Conservation (phyloP, 1,139 yeast species). For the Candida sanyaensis region DNA sequence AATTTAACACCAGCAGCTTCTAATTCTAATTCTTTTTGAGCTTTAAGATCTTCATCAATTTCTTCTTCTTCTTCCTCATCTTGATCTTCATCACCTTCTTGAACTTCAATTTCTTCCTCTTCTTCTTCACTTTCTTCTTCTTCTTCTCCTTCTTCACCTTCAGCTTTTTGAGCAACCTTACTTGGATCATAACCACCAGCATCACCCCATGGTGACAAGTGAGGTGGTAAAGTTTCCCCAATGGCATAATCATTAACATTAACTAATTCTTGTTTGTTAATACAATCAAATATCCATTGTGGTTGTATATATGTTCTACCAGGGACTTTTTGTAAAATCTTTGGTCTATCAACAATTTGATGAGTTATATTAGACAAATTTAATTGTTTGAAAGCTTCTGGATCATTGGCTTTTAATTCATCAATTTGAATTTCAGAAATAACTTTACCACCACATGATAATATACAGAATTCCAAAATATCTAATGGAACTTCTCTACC, state of each 20-base stretch:
- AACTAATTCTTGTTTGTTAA: slow-evolving; percentile 74
- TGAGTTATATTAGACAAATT: slow-evolving; percentile 79
- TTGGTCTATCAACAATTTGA: slow-evolving; percentile 93
- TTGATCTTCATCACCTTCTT: slow-evolving; percentile 48
- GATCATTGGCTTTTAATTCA: slow-evolving; percentile 54
- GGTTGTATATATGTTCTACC: slow-evolving; percentile 97
- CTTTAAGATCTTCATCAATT: slow-evolving; percentile 57
- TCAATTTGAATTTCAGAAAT: slow-evolving; percentile 88
- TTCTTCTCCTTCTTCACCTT: slow-evolving; percentile 36
- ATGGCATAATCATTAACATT: slow-evolving; percentile 85
- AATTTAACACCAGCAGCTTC: slow-evolving; percentile 87
- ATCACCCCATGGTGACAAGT: slow-evolving; percentile 99
- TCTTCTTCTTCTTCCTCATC: slow-evolving; percentile 50
- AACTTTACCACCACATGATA: slow-evolving; percentile 85
- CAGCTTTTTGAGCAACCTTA: slow-evolving; percentile 37
- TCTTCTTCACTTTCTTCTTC: slow-evolving; percentile 52
- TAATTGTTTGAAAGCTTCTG: slow-evolving; percentile 44
- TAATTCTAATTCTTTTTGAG: slow-evolving; percentile 83
- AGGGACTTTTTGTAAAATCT: slow-evolving; percentile 70
- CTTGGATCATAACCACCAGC: slow-evolving; percentile 87
- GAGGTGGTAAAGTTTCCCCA: slow-evolving; percentile 95
- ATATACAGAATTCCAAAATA: slow-evolving; percentile 81
- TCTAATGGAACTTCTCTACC: slow-evolving; percentile 97
- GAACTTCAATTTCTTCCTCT: slow-evolving; percentile 50
- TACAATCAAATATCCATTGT: slow-evolving; percentile 94